Evolutionary conservation across 2,329 filamentous ascomycete species (phyloP), one percentile per base, ranked within the genome.

Genomic region (Grosmannia penicillata): DNA sequence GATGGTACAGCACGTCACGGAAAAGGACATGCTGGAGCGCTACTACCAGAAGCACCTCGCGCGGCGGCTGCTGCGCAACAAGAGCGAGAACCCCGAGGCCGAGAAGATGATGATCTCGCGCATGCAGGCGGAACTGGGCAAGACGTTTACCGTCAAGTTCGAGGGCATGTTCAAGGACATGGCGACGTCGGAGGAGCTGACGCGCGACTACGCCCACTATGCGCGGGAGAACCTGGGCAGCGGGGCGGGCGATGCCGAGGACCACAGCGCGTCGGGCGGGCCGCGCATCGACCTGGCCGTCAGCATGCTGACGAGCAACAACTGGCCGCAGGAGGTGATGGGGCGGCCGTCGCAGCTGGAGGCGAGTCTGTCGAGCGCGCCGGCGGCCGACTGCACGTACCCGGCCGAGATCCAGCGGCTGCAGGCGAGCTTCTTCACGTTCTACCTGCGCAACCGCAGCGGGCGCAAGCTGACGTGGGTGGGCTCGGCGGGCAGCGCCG

Each of bases 131-230:
- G 89, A 95, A 56, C 75, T 96, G 37, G 91, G 91, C 28, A 93
- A 93, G 55, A 79, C 86, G 48, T 96, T 96, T 55, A 96, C 91
- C 0, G 67, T 75, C 51, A 93, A 93, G 55, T 75, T 98, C 32
- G 91, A 98, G 54, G 82, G 86, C 47, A 96, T 98, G 86, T 95
- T 98, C 65, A 87, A 86, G 59, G 91, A 98, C 52, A 87, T 96
- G 73, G 75, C 79, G 14, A 76, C 87, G 11, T 95, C 87, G 0
- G 76, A 80, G 39, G 89, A 94, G 47, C 69, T 95, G 21, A 85
- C 82, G 0, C 61, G 75, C 11, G 75, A 72, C 40, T 96, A 93
- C 61, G 80, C 78, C 47, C 69, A 72, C 14, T 74, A 89, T 45
- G 75, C 75, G 33, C 57, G 61, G 23, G 38, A 40, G 13, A 60